These are phyloP conservation scores for Hypoxylon sp. DNA, from an alignment of 2,329 filamentous ascomycete genomes.

Conservation along the genomic window DNA sequence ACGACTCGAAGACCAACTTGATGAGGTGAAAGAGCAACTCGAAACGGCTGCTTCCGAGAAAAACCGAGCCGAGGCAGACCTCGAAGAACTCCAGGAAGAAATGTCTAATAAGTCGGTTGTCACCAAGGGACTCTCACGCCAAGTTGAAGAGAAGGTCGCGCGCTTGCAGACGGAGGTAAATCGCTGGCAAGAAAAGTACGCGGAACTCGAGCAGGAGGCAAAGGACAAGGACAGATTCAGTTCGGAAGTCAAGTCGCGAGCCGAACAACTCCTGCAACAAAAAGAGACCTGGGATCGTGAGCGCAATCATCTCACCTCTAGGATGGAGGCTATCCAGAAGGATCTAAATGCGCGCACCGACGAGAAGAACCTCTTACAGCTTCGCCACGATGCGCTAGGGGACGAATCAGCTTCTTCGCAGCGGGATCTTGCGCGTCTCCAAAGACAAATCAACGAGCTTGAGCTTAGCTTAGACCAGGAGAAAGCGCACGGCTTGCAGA, in stretches of 20 bases:
- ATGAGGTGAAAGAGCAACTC: slow-evolving; percentile 62
- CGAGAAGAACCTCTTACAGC: slow-evolving; percentile 75
- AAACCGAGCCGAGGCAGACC: slow-evolving; percentile 64
- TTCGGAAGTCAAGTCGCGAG: slow-evolving; percentile 53
- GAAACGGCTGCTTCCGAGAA: slow-evolving; percentile 63
- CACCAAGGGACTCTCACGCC: slow-evolving; percentile 76
- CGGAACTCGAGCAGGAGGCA: slow-evolving; percentile 60
- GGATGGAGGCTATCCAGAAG: slow-evolving; percentile 63
- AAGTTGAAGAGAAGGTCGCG: slow-evolving; percentile 74
- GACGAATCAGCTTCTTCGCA: slow-evolving; percentile 73
- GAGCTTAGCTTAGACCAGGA: slow-evolving; percentile 60
- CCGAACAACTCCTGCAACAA: slow-evolving; percentile 55
- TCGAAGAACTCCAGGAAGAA: slow-evolving; percentile 76
- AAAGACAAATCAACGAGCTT: slow-evolving; percentile 56
- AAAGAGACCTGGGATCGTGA: slow-evolving; percentile 52
- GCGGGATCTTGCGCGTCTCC: slow-evolving; percentile 63
- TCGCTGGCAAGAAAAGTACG: slow-evolving; percentile 57
- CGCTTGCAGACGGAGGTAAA: slow-evolving; percentile 73
- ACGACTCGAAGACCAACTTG: slow-evolving; percentile 61
- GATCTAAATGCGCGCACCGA: slow-evolving; percentile 67
- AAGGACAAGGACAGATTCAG: slow-evolving; percentile 56
- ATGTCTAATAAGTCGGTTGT: slow-evolving; percentile 81
- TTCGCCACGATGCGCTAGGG: slow-evolving; percentile 71
- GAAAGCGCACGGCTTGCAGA: slow-evolving; percentile 63
- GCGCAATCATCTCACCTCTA: slow-evolving; percentile 54